Base-by-base conservation (phyloP, 441 rosid species). In the Pelargonium citronellum region DNA sequence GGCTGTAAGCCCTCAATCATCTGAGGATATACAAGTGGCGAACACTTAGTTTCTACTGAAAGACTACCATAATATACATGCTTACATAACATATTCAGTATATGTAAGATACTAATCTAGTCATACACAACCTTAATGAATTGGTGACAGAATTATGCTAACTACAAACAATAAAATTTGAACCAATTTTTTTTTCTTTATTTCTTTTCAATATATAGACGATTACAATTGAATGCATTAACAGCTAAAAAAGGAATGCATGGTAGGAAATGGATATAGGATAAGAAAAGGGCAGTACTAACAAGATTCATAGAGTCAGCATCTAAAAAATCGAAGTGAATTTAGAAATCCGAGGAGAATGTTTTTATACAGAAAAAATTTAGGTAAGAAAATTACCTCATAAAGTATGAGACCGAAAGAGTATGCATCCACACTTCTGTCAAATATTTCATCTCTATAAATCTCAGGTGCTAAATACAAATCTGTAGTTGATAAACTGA, bases 1-100 rank as follows among this genome's bases (percentile, higher is more conserved):
- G 97, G 99, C 53, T 75, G 86, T 19, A 84, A 82, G 78, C 97
- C 99, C 78, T 94, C 99, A 57, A 91, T 81, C 97, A 91, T 94
- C 98, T 93, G 77, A 75, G 75, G 15, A 64, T 47, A 9, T 37
- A n/a, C n/a, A 57, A 17, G 66, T 19, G 37, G 64, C 65, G 12
- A 67, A 58, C 22, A 61, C 69, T 62, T 27, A 37, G 3, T 65
- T 61, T 60, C 66, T 24, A 27, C 53, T 22, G 24, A 30, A 34
- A 71, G 43, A 66, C 5, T 69, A 44, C 7, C 1, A 24, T 46
- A 15, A 65, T 17, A 61, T 10, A 60, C 24, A 58, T 65, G 69
- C n/a, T 19, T 34, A 22, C 58, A 51, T 43, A 49, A 68, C 30
- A 27, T 20, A 39, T 10, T 41, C 10, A 3, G 22, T 13, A 51